phyloP scores from a whole-genome alignment of 768 basidiomycete genomes.

The Boletus bicolor region DNA sequence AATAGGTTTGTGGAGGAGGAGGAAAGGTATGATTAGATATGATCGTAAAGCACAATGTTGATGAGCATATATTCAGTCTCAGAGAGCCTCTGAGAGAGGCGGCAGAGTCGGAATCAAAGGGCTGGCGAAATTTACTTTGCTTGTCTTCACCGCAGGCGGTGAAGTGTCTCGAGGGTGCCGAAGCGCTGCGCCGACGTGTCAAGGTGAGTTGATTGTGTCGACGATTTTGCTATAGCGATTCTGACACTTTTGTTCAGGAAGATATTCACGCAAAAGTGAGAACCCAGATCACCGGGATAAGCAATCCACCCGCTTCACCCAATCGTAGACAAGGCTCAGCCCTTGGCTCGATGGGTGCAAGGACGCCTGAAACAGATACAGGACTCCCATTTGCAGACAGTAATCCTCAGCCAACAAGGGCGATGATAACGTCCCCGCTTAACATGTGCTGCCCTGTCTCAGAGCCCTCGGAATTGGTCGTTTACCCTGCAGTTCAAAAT shows the following conservation, averaged over 20 bases:
- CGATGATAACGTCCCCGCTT: background rate
- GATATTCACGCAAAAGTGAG: conserved; percentile 1
- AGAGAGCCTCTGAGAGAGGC: background rate
- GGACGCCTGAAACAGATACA: background rate
- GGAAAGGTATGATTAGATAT: background rate
- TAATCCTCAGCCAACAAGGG: background rate
- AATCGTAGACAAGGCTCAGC: background rate
- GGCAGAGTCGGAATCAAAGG: background rate
- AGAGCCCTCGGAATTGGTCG: background rate
- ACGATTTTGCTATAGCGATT: background rate
- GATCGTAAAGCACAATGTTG: background rate
- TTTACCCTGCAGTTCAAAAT: background rate
- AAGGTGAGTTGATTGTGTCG: background rate
- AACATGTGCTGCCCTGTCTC: background rate
- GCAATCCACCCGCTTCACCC: background rate
- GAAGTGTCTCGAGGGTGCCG: conserved; percentile 1
- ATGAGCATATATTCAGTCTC: conserved; percentile 1
- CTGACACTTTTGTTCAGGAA: background rate
- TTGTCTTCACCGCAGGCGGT: conserved; percentile 4
- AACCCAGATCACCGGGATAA: background rate
- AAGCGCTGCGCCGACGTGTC: conserved; percentile 3
- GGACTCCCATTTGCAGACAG: background rate
- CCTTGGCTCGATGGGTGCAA: background rate
- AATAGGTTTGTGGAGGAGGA: conserved; percentile 1
- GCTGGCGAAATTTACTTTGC: conserved; percentile 1